Base-by-base conservation (phyloP, 1,284 basidiomycete species). In the Fomes fomentarius region DNA sequence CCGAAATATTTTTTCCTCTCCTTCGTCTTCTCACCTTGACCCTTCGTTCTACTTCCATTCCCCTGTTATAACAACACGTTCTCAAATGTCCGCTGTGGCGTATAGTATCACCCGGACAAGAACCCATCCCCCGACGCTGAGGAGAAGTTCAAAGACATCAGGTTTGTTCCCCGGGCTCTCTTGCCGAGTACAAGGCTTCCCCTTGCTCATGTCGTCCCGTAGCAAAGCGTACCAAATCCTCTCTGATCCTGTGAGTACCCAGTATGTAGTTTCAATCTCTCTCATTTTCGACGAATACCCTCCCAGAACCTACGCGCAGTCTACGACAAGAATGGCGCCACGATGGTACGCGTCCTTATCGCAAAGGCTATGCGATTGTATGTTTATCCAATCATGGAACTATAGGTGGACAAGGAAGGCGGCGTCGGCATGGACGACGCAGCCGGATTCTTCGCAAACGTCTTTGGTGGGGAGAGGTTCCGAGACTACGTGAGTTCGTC, bases 261-360 rank as follows among this genome's bases (percentile, higher is more conserved):
- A n/a, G n/a, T n/a, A n/a, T n/a, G n/a, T n/a, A n/a, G n/a, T n/a
- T n/a, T n/a, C n/a, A n/a, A n/a, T n/a, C n/a, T n/a, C n/a, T n/a
- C n/a, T n/a, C n/a, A n/a, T n/a, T n/a, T n/a, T n/a, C n/a, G n/a
- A n/a, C n/a, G n/a, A n/a, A n/a, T n/a, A n/a, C n/a, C n/a, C n/a
- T 54, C 57, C 68, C 70, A 92, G 84, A 91, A 99, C 76, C 73
- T 91, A 47, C 85, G 96, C 46, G 85, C 87, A 0, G 91, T 95
- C 44, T 99, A 99, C 68, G 95, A 99, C 74, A 96, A 94, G 77
- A 90, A 98, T 76, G 95, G 95, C 42, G 93, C 93, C 72, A 83
- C 85, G 57, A 91, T 89, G 87, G 90, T 88, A 61, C 52, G 78
- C 67, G 14, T 15, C 11, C n/a, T 12, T 4, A 19, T 35, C 10